Evolutionary conservation across 208 protist genomes (phyloP), one percentile per base, ranked within the genome.

Genomic region (Borovskyia barvae): DNA sequence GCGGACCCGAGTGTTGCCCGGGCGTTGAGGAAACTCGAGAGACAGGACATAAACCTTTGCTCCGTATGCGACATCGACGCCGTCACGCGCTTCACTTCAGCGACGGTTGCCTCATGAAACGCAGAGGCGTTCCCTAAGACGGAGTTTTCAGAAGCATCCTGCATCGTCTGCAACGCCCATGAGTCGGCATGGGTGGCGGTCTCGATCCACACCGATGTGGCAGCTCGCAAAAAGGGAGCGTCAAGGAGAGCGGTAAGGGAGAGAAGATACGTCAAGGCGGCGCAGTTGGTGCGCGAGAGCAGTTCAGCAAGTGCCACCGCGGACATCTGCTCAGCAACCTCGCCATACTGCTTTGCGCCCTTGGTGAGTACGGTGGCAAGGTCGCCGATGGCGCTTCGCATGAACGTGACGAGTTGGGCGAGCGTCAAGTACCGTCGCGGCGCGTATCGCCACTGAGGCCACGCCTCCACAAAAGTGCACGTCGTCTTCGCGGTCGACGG

Each of bases 81-180:
- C 11, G 7, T 15, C 8, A 63, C 30, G 5, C 45, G 53, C 0
- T 29, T 28, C 7, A 58, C 3, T n/a, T 26, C 36, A 7, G 36
- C 30, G 8, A 30, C 12, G 5, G 39, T 29, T 20, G 30, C 43
- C 4, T 5, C 35, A 14, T 62, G 63, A 47, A 70, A 57, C 2
- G 48, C 47, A 2, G 39, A 39, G 5, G 54, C 63, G 22, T 45
- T 39, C 17, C 36, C 26, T 12, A 57, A 20, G 6, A 32, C 47
- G 5, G 8, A 29, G 5, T 36, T 7, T 22, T 48, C 30, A n/a
- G 47, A 50, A 2, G 37, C 53, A 19, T 26, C 15, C 2, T 25
- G 45, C 63, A 70, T 70, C 11, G 63, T 63, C 39, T 49, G 63
- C 63, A 50, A 49, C 9, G 63, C 53, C 63, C 63, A 70, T 20